A percentile compares a stretch with the other conserved stretches of the same genome.
Conservation (phyloP, 169 alveolate genomes). For the Fabrea salina region DNA sequence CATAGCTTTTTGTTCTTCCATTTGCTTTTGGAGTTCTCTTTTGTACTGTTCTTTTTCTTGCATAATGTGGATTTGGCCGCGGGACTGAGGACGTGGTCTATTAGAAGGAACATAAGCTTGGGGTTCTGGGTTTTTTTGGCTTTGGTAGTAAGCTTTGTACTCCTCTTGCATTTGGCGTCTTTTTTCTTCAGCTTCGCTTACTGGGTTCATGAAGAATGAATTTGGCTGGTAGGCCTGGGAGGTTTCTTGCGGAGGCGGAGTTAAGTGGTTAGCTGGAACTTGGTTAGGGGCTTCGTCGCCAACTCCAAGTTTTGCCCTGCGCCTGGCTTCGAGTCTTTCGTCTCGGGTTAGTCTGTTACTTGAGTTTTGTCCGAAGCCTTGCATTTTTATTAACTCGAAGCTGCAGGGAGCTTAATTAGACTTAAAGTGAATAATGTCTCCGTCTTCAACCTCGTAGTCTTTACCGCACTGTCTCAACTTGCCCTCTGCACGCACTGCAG, state of each 20-base stretch:
- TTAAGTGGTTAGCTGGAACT: too few relatives aligned
- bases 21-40: not conserved
- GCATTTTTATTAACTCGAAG: too few relatives aligned
- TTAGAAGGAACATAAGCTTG: not conserved
- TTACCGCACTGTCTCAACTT: constrained; percentile 60
- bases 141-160: not conserved
- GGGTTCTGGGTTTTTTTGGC: not conserved
- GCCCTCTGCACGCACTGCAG: constrained; percentile 64
- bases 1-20: not conserved
- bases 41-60: not conserved
- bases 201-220: constrained; percentile 3
- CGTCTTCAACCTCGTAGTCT: constrained; percentile 64
- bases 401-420: constrained; percentile 46
- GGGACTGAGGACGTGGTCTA: not conserved
- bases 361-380: too few relatives aligned
- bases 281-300: too few relatives aligned
- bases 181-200: constrained; percentile 3
- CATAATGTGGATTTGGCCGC: not conserved
- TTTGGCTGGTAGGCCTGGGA: not conserved
- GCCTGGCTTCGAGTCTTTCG: too few relatives aligned
- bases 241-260: too few relatives aligned
- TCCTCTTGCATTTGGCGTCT: constrained; percentile 17
- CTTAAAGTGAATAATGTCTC: constrained; percentile 66
- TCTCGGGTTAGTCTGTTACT: too few relatives aligned
- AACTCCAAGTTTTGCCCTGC: too few relatives aligned